Conservation (phyloP, 2,329 filamentous ascomycete species). For the Didymella sp. region DNA sequence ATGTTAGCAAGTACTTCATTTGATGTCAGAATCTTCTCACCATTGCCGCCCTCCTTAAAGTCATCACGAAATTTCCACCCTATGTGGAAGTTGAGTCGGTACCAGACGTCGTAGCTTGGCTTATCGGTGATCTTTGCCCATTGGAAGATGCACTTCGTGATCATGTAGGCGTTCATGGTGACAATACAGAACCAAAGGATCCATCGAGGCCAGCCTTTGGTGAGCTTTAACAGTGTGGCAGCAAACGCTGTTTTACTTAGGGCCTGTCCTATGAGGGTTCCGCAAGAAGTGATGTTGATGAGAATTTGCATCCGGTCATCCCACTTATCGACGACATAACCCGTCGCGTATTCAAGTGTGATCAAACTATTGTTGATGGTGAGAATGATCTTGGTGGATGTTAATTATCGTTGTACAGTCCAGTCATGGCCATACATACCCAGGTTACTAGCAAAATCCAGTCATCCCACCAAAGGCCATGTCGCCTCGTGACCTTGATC, state of each 20-base stretch:
- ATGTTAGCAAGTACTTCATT: constrained; percentile 2
- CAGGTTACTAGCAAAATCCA: constrained; percentile 49
- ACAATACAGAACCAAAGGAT: constrained; percentile 60
- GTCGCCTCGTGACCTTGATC: constrained; percentile 48
- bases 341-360: constrained; percentile 56
- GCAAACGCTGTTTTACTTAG: constrained; percentile 51
- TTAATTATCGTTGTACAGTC: constrained; percentile 12
- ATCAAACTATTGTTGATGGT: constrained; percentile 56
- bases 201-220: constrained; percentile 53
- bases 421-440: constrained; percentile 35
- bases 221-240: constrained; percentile 53
- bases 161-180: constrained; percentile 59
- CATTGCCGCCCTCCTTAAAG: constrained; percentile 61
- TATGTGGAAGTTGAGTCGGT: constrained; percentile 57
- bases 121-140: constrained; percentile 59
- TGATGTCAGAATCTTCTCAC: constrained; percentile 39
- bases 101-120: constrained; percentile 56
- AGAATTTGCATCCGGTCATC: constrained; percentile 62
- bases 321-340: constrained; percentile 58
- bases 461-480: constrained; percentile 53
- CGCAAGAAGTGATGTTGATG: constrained; percentile 55
- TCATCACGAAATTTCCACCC: constrained; percentile 48
- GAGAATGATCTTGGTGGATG: constrained; percentile 49
- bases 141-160: constrained; percentile 58
- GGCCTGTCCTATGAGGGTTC: constrained; percentile 49